Percentiles rank a stretch among this genome's conserved stretches.
phyloP scores from a whole-genome alignment of 345 rosid genomes.

The Eucalyptus leucophloia region DNA sequence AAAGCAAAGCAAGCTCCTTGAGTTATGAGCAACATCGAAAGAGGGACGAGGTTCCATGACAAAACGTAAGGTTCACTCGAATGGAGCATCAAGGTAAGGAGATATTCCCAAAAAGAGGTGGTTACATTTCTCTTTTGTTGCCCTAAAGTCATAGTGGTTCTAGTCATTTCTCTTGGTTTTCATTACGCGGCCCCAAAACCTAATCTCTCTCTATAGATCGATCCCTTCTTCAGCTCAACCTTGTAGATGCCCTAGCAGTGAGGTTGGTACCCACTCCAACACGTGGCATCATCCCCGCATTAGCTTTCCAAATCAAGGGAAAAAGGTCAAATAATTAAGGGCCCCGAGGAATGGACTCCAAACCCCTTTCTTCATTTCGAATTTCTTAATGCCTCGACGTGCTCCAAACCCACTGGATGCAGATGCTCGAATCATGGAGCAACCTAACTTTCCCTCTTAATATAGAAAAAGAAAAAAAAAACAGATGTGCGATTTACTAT shows the following conservation, averaged over 20 bases:
- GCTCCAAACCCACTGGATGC: not conserved
- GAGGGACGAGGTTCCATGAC: not conserved
- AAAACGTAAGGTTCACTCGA: not conserved
- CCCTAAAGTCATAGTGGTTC: not conserved
- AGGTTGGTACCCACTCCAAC: not conserved
- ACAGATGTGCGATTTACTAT: not conserved
- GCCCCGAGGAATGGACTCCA: not conserved
- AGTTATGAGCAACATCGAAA: not conserved
- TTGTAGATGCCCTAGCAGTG: not conserved
- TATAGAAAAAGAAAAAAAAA: not conserved
- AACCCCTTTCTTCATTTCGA: not conserved
- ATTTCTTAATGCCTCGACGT: not conserved
- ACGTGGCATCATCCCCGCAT: not conserved
- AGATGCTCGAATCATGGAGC: conserved; percentile 8
- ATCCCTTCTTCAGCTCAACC: not conserved
- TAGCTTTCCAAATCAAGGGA: not conserved
- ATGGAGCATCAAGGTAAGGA: not conserved
- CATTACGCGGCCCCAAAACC: conserved; percentile 1
- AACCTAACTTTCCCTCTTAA: not conserved
- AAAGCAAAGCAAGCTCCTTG: not conserved
- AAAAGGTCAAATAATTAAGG: not conserved
- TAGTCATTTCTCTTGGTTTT: not conserved
- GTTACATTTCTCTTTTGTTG: not conserved
- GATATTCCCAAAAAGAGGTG: not conserved
- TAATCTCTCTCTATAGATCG: not conserved